Conservation (phyloP, 805 yeast genomes). For the Pichia cabralensis region DNA sequence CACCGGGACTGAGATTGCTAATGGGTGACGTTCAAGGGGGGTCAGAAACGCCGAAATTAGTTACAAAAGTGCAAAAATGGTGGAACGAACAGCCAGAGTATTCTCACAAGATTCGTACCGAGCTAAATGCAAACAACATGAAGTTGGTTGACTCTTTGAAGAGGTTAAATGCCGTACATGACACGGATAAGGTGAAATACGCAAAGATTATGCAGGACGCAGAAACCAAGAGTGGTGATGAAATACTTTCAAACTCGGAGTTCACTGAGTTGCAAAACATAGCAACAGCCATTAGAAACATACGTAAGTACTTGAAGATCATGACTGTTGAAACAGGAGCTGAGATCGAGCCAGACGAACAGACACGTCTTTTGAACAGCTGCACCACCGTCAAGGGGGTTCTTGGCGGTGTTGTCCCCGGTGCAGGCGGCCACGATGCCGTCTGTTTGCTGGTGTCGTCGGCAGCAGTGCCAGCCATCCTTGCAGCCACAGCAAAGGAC, state of each 20-base stretch:
- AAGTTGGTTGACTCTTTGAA: constrained; percentile 40
- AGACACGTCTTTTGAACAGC: constrained; percentile 57
- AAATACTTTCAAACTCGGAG: too few species aligned
- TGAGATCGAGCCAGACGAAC: constrained; percentile 77
- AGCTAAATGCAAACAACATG: constrained; percentile 51
- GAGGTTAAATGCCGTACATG: constrained; percentile 27
- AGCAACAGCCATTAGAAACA: constrained; percentile 31
- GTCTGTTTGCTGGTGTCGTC: constrained; percentile 60
- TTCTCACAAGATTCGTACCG: constrained; percentile 42
- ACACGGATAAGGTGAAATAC: constrained; percentile 29
- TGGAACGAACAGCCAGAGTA: constrained; percentile 38
- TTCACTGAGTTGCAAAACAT: too few species aligned
- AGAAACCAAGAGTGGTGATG: constrained; percentile 4
- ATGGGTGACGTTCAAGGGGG: constrained; percentile 96
- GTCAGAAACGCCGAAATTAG: constrained; percentile 89
- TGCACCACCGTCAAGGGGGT: constrained; percentile 59
- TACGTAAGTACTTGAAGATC: constrained; percentile 48
- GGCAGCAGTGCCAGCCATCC: constrained; percentile 29
- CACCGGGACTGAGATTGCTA: constrained; percentile 55
- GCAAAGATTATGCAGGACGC: constrained; percentile 16
- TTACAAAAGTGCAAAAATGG: constrained; percentile 70
- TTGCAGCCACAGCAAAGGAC: constrained; percentile 11
- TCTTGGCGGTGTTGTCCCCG: constrained; percentile 94
- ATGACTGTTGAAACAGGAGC: constrained; percentile 66
- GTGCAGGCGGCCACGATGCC: constrained; percentile 98